A percentile compares a stretch with the other conserved stretches of the same genome.
Conservation (phyloP, 441 rosid species). For the Brassica balearica region DNA sequence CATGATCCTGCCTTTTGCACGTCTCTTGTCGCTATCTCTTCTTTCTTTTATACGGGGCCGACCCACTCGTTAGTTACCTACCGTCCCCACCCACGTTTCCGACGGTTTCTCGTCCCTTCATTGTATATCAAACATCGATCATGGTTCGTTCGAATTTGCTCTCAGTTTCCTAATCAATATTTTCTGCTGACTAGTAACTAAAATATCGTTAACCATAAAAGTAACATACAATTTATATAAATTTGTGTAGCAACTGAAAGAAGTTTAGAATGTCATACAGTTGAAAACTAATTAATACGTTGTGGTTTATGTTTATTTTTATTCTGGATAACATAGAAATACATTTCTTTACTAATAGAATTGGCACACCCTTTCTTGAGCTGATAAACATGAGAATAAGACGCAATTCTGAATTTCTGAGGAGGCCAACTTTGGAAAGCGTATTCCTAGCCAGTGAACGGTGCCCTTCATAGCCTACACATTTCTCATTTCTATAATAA, state of each 20-base stretch:
- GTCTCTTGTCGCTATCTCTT: constrained; percentile 11
- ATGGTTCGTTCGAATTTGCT: constrained; percentile 3
- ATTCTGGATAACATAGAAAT: neutral
- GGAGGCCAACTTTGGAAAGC: constrained; percentile 37
- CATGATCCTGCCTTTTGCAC: constrained; percentile 35
- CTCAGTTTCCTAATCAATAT: neutral
- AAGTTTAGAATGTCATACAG: neutral
- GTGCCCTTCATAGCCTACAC: constrained; percentile 26
- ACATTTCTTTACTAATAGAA: neutral
- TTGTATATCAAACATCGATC: neutral
- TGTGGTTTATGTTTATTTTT: neutral
- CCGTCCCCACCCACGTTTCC: constrained; percentile 36
- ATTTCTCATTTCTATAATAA: neutral
- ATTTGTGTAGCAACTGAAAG: neutral
- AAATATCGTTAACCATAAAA: neutral
- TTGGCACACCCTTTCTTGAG: constrained; percentile 9
- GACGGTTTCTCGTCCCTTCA: constrained; percentile 16
- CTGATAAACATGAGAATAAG: constrained; percentile 28
- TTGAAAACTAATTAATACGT: neutral
- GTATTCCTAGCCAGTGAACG: constrained; percentile 31
- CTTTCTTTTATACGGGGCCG: neutral
- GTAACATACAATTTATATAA: neutral
- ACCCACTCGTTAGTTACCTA: constrained; percentile 28
- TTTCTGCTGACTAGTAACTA: neutral
- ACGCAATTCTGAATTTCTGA: constrained; percentile 20